Evolutionary conservation across 2,329 filamentous ascomycete species (phyloP).

Genomic region (Xylariaceae sp.): DNA sequence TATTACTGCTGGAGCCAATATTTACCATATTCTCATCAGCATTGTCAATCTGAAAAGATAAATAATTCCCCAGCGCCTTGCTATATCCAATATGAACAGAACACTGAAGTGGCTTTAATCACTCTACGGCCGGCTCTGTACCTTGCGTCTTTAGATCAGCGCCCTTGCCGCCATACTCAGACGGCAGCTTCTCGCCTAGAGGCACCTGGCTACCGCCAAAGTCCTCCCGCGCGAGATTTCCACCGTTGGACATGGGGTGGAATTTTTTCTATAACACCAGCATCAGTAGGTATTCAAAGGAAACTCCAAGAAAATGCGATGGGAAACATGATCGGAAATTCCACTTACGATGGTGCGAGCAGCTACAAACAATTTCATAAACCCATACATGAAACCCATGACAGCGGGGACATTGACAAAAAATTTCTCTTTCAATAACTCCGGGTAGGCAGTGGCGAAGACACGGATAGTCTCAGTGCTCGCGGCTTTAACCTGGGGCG

Average conservation of each 20-base stretch:
- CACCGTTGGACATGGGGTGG: slow-evolving; percentile 77
- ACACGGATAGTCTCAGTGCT: slow-evolving; percentile 81
- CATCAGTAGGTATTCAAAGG: no score
- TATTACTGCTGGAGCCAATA: no score
- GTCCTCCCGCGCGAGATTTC: slow-evolving; percentile 64
- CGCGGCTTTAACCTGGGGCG: slow-evolving; percentile 75
- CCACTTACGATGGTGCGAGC: slow-evolving; percentile 63
- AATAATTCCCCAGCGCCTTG: not conserved
- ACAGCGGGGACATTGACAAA: slow-evolving; percentile 92
- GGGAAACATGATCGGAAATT: no score
- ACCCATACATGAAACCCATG: slow-evolving; percentile 85
- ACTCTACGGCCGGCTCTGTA: slow-evolving; percentile 36
- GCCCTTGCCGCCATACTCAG: slow-evolving; percentile 79
- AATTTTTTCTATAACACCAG: slow-evolving; percentile 70
- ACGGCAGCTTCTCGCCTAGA: slow-evolving; percentile 70
- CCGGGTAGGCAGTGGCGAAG: slow-evolving; percentile 84
- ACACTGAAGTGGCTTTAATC: not conserved
- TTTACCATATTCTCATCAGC: no score
- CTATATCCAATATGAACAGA: not conserved
- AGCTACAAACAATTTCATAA: slow-evolving; percentile 77
- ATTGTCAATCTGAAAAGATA: no score
- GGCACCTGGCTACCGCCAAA: slow-evolving; percentile 59
- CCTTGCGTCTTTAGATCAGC: slow-evolving; percentile 44
- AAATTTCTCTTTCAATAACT: slow-evolving; percentile 89
- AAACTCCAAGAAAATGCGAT: not conserved